phyloP scores from a whole-genome alignment of 805 yeast species.

The Yarrowia osloensis region DNA sequence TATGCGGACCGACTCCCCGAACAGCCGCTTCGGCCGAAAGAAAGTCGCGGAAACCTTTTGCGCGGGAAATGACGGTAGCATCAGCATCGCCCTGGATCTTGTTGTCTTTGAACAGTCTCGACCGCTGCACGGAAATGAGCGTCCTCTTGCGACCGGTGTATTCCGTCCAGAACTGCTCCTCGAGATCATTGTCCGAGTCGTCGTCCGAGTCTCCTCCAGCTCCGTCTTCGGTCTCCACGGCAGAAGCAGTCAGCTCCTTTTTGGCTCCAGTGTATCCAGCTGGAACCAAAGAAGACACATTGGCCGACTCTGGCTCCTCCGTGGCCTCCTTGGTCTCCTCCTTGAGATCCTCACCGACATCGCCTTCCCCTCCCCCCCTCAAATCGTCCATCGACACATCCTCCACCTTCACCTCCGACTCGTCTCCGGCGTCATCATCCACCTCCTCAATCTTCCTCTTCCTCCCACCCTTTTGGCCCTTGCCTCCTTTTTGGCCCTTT shows the following conservation, averaged over 20 bases:
- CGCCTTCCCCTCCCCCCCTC: too few species aligned
- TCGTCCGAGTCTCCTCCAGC: constrained; percentile 36
- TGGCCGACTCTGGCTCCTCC: neutral
- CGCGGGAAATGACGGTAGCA: constrained; percentile 46
- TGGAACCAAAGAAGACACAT: neutral
- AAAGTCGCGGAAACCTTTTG: constrained; percentile 25
- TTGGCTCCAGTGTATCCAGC: neutral
- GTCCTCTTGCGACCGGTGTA: constrained; percentile 78
- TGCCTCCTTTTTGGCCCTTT: constrained; percentile 34
- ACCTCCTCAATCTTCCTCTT: constrained; percentile 38
- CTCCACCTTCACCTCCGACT: constrained; percentile 1
- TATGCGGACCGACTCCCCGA: constrained; percentile 17
- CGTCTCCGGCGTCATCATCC: constrained; percentile 28
- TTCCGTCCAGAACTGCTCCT: constrained; percentile 80
- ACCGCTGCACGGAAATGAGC: constrained; percentile 67
- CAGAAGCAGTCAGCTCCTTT: neutral
- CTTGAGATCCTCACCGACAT: neutral
- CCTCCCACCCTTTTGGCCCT: constrained; percentile 39
- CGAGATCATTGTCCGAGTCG: constrained; percentile 56
- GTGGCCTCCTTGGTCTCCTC: neutral
- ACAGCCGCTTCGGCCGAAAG: constrained; percentile 32
- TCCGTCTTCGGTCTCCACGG: neutral
- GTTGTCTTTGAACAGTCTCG: constrained; percentile 62
- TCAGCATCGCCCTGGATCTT: constrained; percentile 65
- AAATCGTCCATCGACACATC: constrained; percentile 8